Evolutionary conservation across 768 basidiomycete species (phyloP), one percentile per base, ranked within the genome.

Genomic region (Leccinum rimulosum): DNA sequence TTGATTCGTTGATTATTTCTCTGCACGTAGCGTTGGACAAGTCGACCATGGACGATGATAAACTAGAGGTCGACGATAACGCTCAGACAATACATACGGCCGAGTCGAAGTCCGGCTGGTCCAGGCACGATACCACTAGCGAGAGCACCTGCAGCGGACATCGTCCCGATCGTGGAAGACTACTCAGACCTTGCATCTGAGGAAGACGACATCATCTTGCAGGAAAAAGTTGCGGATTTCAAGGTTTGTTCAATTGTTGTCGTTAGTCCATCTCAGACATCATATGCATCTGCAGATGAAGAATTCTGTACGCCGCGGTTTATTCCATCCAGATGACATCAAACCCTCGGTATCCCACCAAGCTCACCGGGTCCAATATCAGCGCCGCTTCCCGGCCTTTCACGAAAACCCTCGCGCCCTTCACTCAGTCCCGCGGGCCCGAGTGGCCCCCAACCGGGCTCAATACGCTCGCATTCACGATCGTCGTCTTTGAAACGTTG

Each of bases 291-390:
- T 12, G 7, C 52, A 83, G 90, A 77, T 87, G 79, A 91, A 86
- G 73, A 91, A 87, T 61, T 84, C 86, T 17, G 70, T 81, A 19
- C 82, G 84, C n/a, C 82, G 84, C 35, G 89, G 91, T 6, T 80
- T 94, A 30, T 92, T 93, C 71, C 93, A 93, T 68, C 93, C 93
- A 2, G 86, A 93, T 67, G 93, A 95, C 67, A 91, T 95, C 72
- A 91, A 89, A 76, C 86, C 3, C 76, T 89, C 25, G 89, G 91
- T 30, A 73, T 83, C 10, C 65, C 75, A 28, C 75, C 77, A 17
- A 68, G 70, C 7, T 77, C 78, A 12, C 82, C 89, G 6, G 84
- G 81, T 4, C 87, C 88, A 31, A 74, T 80, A 65, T 86, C 89
- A 6, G 88, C 89, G 2, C 88, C 89, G 11, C 78, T 90, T 38